Evolutionary conservation across 495 filamentous ascomycete species (phyloP), one percentile per base, ranked within the genome.

Genomic region (Staphylotrichum tortipilum): DNA sequence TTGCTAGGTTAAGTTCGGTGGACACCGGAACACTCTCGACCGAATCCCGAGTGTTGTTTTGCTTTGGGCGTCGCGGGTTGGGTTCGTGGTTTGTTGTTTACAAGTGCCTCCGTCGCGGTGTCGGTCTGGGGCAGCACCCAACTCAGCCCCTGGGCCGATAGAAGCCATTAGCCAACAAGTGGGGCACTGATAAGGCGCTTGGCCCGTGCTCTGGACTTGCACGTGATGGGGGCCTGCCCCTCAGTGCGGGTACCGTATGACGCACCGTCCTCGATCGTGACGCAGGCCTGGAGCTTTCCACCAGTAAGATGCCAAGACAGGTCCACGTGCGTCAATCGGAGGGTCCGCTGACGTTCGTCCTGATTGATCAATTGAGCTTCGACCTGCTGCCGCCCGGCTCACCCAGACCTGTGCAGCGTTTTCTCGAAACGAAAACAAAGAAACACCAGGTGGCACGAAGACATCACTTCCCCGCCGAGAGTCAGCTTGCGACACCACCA

Each of bases 321-420:
- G 22, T 44, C 39, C 60, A 63, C 60, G 61, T 63, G 61, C 22
- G 26, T 35, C 37, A 44, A 31, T 31, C 28, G 21, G 19, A 4
- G 31, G 49, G 33, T 4, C 18, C 30, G 11, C 49, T 40, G 39
- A 48, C 29, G 29, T 37, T 10, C 30, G 9, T 47, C 51, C 48
- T 57, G 50, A 65, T 65, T 65, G 60, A 56, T 63, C 60, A 65
- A 63, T 65, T 58, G 57, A 37, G 19, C 40, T 55, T 44, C 34
- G 33, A 54, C 24, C 43, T 37, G 48, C 38, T 49, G 43, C 47
- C 35, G n/a, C n/a, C n/a, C n/a, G n/a, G n/a, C n/a, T n/a, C n/a
- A n/a, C 46, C 52, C 19, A 40, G 34, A 49, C 45, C 34, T n/a
- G 26, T 5, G 36, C 46, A 50, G 41, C 46, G 34, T n/a, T 54